Evolutionary conservation across 768 basidiomycete species (phyloP).

Genomic region (Leccinum arenicola): DNA sequence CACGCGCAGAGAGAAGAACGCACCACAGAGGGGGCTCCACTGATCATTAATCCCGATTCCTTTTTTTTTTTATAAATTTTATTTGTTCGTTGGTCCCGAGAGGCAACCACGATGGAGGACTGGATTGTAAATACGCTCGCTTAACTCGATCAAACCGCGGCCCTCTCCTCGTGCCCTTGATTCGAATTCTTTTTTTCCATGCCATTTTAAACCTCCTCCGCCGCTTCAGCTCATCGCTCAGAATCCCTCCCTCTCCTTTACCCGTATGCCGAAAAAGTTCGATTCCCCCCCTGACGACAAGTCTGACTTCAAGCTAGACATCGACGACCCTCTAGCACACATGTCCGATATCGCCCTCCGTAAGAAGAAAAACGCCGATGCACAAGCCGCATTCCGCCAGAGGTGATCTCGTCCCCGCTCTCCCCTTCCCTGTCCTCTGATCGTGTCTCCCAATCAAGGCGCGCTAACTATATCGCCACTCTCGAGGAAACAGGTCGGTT

Average conservation of each 20-base stretch:
- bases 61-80: neutral
- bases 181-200: conserved; percentile 65
- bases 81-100: conserved; percentile 1
- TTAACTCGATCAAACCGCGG: conserved; percentile 40
- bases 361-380: conserved; percentile 89
- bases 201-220: conserved; percentile 52
- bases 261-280: conserved; percentile 31
- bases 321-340: conserved; percentile 37
- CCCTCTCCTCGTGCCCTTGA: conserved; percentile 63
- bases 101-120: conserved; percentile 28
- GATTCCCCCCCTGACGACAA: conserved; percentile 36
- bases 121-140: conserved; percentile 38
- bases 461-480: conserved; percentile 85
- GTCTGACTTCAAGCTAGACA: conserved; percentile 36
- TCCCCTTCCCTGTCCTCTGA: conserved; percentile 16
- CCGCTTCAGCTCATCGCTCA: conserved; percentile 12
- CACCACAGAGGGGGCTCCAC: neutral
- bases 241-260: conserved; percentile 1
- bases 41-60: neutral
- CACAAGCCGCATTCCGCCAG: conserved; percentile 82
- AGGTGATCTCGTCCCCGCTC: conserved; percentile 32
- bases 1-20: neutral
- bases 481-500: conserved; percentile 73
- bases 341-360: conserved; percentile 68
- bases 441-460: conserved; percentile 29